Evolutionary conservation across 139 green algal species (phyloP).

Genomic region (Auxenochlorella pyrenoidosa): DNA sequence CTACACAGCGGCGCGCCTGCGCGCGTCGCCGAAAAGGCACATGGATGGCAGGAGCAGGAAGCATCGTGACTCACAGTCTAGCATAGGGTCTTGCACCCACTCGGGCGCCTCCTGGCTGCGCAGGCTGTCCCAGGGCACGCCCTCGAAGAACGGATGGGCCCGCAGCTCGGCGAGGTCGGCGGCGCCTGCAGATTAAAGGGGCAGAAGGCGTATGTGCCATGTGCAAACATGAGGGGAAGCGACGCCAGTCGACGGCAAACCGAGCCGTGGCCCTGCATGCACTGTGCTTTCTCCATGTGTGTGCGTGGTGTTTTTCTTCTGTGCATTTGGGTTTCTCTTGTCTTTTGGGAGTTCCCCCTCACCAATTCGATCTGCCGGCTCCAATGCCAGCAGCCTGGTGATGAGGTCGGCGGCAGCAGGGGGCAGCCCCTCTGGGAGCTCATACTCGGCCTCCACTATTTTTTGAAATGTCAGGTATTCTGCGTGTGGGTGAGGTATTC

Average conservation of each 20-base stretch:
- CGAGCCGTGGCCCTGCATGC: too few relatives aligned
- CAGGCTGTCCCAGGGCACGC: slow-evolving; percentile 53
- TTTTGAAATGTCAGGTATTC: slow-evolving; percentile 93
- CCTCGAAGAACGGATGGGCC: slow-evolving; percentile 76
- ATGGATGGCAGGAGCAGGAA: too few relatives aligned
- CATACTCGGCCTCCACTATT: slow-evolving; percentile 40
- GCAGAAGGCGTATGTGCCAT: too few relatives aligned
- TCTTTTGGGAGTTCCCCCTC: neutral
- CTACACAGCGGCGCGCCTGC: too few relatives aligned
- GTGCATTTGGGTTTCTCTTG: too few relatives aligned
- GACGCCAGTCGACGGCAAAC: too few relatives aligned
- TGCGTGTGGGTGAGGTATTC: neutral
- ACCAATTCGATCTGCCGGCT: slow-evolving; percentile 75
- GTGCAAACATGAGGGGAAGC: too few relatives aligned
- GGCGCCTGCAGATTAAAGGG: slow-evolving; percentile 47
- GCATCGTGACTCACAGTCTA: too few relatives aligned
- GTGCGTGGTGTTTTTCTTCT: too few relatives aligned
- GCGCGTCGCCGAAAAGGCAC: too few relatives aligned
- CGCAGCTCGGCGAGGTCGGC: slow-evolving; percentile 64
- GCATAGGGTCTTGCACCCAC: neutral
- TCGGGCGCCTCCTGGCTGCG: slow-evolving; percentile 4
- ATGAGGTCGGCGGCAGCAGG: slow-evolving; percentile 67
- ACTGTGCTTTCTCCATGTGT: too few relatives aligned
- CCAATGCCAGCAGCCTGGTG: slow-evolving; percentile 62
- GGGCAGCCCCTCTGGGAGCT: slow-evolving; percentile 25